These are phyloP conservation scores for Physcomitrellopsis africana DNA, from an alignment of 225 moss, liverwort and hornwort genomes.

Conservation along the genomic window DNA sequence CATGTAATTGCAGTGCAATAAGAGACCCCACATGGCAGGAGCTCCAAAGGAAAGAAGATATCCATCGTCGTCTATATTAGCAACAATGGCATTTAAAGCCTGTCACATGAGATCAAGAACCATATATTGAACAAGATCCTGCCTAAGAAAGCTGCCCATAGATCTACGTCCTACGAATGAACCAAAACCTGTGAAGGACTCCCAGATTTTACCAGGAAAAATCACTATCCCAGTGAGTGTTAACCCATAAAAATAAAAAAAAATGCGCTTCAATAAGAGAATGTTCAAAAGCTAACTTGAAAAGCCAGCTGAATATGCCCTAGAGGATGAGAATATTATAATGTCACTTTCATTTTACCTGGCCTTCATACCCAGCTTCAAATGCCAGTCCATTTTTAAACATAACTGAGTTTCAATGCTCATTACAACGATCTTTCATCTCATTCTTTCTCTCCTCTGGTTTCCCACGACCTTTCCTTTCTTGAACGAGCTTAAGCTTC, in stretches of 20 bases:
- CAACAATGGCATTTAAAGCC: slow-evolving; percentile 56
- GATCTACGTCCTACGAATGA: background rate
- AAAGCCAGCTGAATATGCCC: too few species aligned
- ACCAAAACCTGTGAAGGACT: too few species aligned
- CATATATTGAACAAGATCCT: background rate
- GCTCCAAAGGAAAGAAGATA: slow-evolving; percentile 70
- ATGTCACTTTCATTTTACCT: slow-evolving; percentile 23
- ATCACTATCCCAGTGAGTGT: background rate
- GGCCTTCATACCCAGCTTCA: slow-evolving; percentile 57
- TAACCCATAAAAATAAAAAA: background rate
- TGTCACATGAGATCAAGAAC: slow-evolving; percentile 28
- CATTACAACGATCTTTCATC: slow-evolving; percentile 59
- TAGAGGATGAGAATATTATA: background rate
- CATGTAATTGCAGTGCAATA: slow-evolving; percentile 57
- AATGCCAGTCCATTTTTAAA: slow-evolving; percentile 57
- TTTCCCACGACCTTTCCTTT: slow-evolving; percentile 20
- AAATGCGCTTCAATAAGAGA: too few species aligned
- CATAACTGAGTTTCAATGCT: slow-evolving; percentile 46
- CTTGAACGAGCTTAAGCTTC: slow-evolving; percentile 23
- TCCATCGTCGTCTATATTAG: slow-evolving; percentile 73
- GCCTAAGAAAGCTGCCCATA: background rate
- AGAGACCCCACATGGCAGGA: slow-evolving; percentile 60
- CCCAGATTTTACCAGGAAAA: background rate
- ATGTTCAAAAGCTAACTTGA: too few species aligned
- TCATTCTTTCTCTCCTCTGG: slow-evolving; percentile 25